Evolutionary conservation across 306 rosid species (phyloP).

Genomic region (Cyclanthera cordifolia): DNA sequence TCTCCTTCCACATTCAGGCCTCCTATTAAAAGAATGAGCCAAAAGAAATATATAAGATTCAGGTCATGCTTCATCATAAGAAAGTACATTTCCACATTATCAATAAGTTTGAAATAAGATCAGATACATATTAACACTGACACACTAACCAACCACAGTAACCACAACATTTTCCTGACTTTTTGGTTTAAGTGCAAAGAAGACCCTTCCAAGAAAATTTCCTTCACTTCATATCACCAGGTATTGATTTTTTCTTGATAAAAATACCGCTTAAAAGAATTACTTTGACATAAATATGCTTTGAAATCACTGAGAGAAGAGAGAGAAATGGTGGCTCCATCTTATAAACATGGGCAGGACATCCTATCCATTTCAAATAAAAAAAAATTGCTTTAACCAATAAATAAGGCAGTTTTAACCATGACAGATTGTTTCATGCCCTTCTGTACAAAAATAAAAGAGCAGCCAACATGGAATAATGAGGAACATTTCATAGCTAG

Average conservation of each 20-base stretch:
- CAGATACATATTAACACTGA: not conserved
- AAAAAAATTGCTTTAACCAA: not conserved
- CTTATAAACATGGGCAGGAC: not conserved
- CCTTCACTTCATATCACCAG: not conserved
- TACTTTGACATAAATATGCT: too few relatives aligned
- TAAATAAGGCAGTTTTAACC: not conserved
- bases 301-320: too few relatives aligned
- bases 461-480: too few relatives aligned
- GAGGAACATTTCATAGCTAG: too few relatives aligned
- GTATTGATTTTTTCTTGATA: not conserved
- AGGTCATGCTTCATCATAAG: not conserved
- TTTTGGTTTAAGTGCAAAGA: not conserved
- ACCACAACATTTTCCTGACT: not conserved
- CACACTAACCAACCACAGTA: not conserved
- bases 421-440: not conserved
- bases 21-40: conserved; percentile 31
- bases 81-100: not conserved
- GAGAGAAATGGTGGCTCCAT: not conserved
- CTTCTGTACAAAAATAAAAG: not conserved
- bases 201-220: not conserved
- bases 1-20: conserved; percentile 95
- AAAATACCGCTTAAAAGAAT: not conserved
- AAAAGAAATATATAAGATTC: not conserved
- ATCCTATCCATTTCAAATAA: not conserved
- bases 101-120: not conserved